phyloP scores from a whole-genome alignment of 805 yeast genomes.

The Myxozyma monticola region DNA sequence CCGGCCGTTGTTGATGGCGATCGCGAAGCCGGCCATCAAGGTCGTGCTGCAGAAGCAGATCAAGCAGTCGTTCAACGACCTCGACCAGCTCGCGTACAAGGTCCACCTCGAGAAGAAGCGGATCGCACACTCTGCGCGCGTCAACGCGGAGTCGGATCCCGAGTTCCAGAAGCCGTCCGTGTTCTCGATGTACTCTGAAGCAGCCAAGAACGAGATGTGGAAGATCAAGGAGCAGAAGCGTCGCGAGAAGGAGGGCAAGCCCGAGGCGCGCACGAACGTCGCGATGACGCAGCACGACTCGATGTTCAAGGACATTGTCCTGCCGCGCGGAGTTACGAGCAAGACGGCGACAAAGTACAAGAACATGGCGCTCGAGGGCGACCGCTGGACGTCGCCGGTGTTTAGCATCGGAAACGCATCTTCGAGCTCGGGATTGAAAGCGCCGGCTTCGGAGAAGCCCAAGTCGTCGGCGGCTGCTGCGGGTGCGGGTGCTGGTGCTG shows the following conservation, averaged over 20 bases:
- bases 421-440: neutral
- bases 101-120: constrained; percentile 24
- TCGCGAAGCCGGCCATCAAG: constrained; percentile 22
- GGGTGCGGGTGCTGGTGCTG: constrained; percentile 8
- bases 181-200: constrained; percentile 19
- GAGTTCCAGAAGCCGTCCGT: constrained; percentile 8
- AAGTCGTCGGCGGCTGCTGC: neutral
- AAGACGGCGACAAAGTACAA: constrained; percentile 18
- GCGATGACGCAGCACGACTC: constrained; percentile 20
- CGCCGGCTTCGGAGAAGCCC: constrained; percentile 5
- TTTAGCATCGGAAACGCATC: constrained; percentile 21
- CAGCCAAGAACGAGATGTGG: constrained; percentile 15
- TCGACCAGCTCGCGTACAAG: constrained; percentile 22
- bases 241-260: constrained; percentile 5
- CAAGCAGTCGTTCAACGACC: constrained; percentile 16
- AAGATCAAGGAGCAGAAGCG: constrained; percentile 11
- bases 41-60: constrained; percentile 29
- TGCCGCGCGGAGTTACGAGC: constrained; percentile 22
- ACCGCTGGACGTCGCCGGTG: constrained; percentile 28
- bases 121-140: constrained; percentile 11
- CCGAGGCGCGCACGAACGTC: constrained; percentile 16
- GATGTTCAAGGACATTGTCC: constrained; percentile 20
- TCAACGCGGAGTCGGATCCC: neutral
- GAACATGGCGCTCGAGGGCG: constrained; percentile 23
- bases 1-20: constrained; percentile 22